These are phyloP conservation scores for Arthonia radiata DNA, from an alignment of 495 filamentous ascomycete genomes.

Conservation along the genomic window DNA sequence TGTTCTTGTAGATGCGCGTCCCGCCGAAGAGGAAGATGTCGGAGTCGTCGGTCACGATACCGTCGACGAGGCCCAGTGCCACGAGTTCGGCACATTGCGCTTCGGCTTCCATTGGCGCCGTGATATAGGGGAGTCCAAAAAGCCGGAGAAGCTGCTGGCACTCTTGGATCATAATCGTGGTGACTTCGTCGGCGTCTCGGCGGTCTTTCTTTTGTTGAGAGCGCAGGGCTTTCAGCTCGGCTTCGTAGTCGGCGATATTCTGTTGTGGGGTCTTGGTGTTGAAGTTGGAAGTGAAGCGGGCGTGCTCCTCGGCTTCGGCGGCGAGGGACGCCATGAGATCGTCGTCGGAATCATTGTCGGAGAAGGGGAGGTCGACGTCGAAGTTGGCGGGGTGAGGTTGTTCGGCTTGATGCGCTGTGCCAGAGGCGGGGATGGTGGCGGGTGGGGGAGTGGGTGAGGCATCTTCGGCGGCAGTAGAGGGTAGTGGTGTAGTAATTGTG, in stretches of 20 bases:
- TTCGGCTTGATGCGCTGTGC: slow-evolving; percentile 8
- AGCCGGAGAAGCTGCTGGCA: slow-evolving; percentile 74
- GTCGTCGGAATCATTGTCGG: slow-evolving; percentile 79
- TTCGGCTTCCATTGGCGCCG: slow-evolving; percentile 96
- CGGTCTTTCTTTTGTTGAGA: slow-evolving; percentile 89
- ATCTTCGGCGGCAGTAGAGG: slow-evolving; percentile 11
- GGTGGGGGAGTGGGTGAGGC: slow-evolving; percentile 5
- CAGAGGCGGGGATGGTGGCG: slow-evolving; percentile 6
- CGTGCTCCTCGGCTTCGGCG: slow-evolving; percentile 75
- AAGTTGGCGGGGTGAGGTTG: slow-evolving; percentile 13
- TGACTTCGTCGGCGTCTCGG: slow-evolving; percentile 86
- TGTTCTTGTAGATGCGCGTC: slow-evolving; percentile 91
- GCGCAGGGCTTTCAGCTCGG: slow-evolving; percentile 64
- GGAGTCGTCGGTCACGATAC: slow-evolving; percentile 92
- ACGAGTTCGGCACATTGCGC: slow-evolving; percentile 92
- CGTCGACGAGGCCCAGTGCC: slow-evolving; percentile 63
- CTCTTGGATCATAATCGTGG: slow-evolving; percentile 79
- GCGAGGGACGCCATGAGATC: slow-evolving; percentile 66
- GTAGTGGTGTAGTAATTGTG: too few relatives aligned
- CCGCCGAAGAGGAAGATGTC: slow-evolving; percentile 97
- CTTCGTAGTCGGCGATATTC: slow-evolving; percentile 54
- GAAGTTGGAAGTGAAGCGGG: slow-evolving; percentile 63
- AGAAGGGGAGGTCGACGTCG: slow-evolving; percentile 28
- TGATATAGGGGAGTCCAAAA: slow-evolving; percentile 89
- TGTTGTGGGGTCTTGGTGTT: slow-evolving; percentile 40